phyloP scores from a whole-genome alignment of 2,329 filamentous ascomycete species.

The Ceratocystis cubensis region DNA sequence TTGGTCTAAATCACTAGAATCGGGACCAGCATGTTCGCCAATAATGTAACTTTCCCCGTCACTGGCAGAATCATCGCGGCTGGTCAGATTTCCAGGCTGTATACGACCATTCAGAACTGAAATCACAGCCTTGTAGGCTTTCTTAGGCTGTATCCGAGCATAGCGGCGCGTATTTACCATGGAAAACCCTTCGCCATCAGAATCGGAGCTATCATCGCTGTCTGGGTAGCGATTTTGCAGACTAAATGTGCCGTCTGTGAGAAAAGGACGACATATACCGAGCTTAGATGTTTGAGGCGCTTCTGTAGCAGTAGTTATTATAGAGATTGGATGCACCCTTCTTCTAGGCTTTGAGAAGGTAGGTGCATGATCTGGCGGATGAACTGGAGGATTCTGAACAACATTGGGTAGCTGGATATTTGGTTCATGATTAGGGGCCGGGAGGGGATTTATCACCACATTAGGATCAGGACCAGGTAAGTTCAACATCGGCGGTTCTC shows the following conservation, averaged over 20 bases:
- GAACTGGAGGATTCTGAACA: background rate
- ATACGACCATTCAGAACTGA: conserved; percentile 28
- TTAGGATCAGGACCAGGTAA: background rate
- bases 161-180: conserved; percentile 25
- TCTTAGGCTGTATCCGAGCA: conserved; percentile 34
- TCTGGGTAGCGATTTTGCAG: conserved; percentile 15
- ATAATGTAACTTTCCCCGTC: conserved; percentile 19
- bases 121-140: conserved; percentile 33
- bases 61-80: conserved; percentile 19
- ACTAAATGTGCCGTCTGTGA: conserved; percentile 9
- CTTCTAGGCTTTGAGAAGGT: background rate
- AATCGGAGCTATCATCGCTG: conserved; percentile 18
- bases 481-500: background rate
- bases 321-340: background rate
- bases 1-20: conserved; percentile 29
- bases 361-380: background rate
- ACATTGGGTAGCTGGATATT: background rate
- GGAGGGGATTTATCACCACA: no score
- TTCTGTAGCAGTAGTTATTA: background rate
- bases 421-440: background rate
- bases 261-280: conserved; percentile 24
- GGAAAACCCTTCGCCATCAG: conserved; percentile 25
- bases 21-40: conserved; percentile 14
- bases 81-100: conserved; percentile 21
- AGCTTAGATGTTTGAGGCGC: background rate